Conservation (phyloP, 129 eudicot species). For the Erigeron canadensis region DNA sequence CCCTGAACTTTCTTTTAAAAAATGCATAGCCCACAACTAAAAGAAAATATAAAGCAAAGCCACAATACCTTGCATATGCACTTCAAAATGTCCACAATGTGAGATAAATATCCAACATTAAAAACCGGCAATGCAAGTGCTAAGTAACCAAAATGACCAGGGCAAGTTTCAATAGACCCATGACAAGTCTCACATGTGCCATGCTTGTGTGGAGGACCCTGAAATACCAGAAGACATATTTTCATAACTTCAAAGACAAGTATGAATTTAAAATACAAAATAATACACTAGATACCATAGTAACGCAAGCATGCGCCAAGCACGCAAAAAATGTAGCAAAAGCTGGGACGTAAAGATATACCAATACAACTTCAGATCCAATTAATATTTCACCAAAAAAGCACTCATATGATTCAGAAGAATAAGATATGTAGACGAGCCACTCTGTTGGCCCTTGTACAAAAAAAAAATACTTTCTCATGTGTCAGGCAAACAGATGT, state of each 20-base stretch:
- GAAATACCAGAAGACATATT: constrained; percentile 25
- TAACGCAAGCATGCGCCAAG: neutral
- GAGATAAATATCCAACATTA: constrained; percentile 74
- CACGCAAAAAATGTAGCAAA: neutral
- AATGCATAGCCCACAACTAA: no score
- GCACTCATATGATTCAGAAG: neutral
- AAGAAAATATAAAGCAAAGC: neutral
- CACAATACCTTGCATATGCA: constrained; percentile 87
- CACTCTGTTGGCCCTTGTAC: neutral
- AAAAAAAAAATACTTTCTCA: neutral
- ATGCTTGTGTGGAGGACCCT: constrained; percentile 84
- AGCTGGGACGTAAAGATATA: constrained; percentile 6
- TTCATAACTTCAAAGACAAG: constrained; percentile 2
- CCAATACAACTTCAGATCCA: neutral
- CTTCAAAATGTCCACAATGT: constrained; percentile 77
- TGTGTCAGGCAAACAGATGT: neutral
- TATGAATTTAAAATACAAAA: neutral
- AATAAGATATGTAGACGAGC: neutral
- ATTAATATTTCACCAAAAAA: constrained; percentile 4
- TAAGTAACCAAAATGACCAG: constrained; percentile 80
- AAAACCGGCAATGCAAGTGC: constrained; percentile 72
- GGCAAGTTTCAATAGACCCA: constrained; percentile 59
- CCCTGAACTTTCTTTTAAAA: no score
- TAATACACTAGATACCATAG: neutral
- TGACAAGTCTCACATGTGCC: constrained; percentile 71